A percentile compares a stretch with the other conserved stretches of the same genome.
Conservation (phyloP, 2,329 filamentous ascomycete genomes). For the Lithohypha guttulata region DNA sequence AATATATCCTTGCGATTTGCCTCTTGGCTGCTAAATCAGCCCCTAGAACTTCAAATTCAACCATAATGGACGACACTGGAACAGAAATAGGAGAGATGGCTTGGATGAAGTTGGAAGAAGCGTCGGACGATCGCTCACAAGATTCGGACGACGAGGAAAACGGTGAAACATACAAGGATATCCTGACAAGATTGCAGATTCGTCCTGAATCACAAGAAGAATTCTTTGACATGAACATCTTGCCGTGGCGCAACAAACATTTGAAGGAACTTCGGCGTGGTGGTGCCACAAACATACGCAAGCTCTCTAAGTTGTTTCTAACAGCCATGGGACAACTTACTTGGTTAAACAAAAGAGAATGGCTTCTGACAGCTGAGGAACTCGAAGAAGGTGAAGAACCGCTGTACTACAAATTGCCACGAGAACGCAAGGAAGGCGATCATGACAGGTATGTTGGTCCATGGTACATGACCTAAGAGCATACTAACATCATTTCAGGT, state of each 20-base stretch:
- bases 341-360: conserved; percentile 13
- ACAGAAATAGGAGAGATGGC: neutral
- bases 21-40: no score
- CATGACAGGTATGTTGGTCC: conserved; percentile 8
- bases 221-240: conserved; percentile 15
- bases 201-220: conserved; percentile 9
- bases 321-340: conserved; percentile 13
- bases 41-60: no score
- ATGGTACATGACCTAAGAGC: neutral
- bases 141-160: neutral
- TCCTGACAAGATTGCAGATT: conserved; percentile 16
- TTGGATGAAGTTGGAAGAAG: neutral
- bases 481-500: conserved; percentile 8
- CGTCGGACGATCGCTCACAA: neutral
- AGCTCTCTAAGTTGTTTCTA: conserved; percentile 10
- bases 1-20: no score
- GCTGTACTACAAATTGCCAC: conserved; percentile 11
- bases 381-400: conserved; percentile 13
- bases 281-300: neutral
- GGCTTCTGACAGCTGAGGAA: conserved; percentile 10
- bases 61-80: neutral
- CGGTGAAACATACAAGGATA: conserved; percentile 6
- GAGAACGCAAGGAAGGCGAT: conserved; percentile 5
- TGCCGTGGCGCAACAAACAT: conserved; percentile 12
- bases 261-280: conserved; percentile 9